Conservation (phyloP, 306 rosid genomes). For the Alnus rubra region DNA sequence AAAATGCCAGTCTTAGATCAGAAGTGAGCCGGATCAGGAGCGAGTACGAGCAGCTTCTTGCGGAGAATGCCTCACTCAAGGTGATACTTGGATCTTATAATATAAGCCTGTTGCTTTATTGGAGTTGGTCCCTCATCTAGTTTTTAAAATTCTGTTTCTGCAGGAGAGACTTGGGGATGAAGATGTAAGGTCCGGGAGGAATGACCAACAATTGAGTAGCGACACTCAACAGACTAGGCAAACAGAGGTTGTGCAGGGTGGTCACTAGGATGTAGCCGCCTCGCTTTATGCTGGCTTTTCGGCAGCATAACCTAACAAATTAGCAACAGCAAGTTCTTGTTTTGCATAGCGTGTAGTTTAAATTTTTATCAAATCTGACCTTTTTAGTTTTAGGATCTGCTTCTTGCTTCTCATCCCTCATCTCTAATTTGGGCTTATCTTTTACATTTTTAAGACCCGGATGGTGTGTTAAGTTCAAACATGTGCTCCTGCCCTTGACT, state of each 20-base stretch:
- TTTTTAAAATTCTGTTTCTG: conserved; percentile 23
- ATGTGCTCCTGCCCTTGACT: conserved; percentile 30
- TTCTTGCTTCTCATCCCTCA: conserved; percentile 41
- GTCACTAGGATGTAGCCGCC: conserved; percentile 50
- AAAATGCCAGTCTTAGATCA: conserved; percentile 74
- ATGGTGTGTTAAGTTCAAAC: conserved; percentile 49
- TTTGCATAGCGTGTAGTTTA: conserved; percentile 61
- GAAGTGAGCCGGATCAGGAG: conserved; percentile 83
- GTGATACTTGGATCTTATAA: conserved; percentile 44
- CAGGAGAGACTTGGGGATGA: conserved; percentile 90
- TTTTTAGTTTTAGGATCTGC: conserved; percentile 47
- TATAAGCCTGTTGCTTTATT: too few relatives aligned
- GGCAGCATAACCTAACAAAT: conserved; percentile 70
- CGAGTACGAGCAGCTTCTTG: conserved; percentile 80
- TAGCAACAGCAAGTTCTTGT: conserved; percentile 55
- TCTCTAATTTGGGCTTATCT: conserved; percentile 37
- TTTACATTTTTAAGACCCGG: conserved; percentile 34
- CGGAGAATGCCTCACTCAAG: conserved; percentile 89
- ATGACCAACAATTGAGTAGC: conserved; percentile 45
- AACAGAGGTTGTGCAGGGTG: conserved; percentile 48
- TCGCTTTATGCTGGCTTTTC: conserved; percentile 31
- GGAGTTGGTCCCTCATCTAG: conserved; percentile 4
- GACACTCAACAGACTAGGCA: conserved; percentile 59
- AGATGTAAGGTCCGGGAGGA: conserved; percentile 53
- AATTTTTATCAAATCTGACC: conserved; percentile 36